Percentiles rank a stretch among this genome's conserved stretches.
Evolutionary conservation across 768 basidiomycete species (phyloP).

Genomic region (Phanerochaete carnosa): DNA sequence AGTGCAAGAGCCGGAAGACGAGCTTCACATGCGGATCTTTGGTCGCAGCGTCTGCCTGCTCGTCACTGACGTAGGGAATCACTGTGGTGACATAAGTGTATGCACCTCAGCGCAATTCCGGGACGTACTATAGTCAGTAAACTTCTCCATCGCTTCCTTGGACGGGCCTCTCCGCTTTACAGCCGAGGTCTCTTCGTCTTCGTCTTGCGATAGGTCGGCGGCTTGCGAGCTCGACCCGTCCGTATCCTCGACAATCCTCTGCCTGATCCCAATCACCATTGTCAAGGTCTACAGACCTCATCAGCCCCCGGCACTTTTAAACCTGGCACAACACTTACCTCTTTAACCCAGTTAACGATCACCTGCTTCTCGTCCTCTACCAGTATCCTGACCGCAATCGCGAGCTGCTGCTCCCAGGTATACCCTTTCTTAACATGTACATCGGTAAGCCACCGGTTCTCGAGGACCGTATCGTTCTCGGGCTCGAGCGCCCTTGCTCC

Average conservation of each 20-base stretch:
- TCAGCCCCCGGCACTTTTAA: background rate
- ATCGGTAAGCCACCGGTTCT: constrained; percentile 55
- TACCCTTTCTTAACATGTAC: constrained; percentile 84
- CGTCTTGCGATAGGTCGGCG: constrained; percentile 30
- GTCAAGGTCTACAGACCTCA: constrained; percentile 49
- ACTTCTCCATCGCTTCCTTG: constrained; percentile 63
- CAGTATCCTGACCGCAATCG: constrained; percentile 75
- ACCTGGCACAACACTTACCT: constrained; percentile 47
- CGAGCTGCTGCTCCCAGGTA: constrained; percentile 87
- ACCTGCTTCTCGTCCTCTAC: constrained; percentile 59
- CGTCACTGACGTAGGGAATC: constrained; percentile 72
- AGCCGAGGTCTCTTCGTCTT: constrained; percentile 30
- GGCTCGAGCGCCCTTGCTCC: constrained; percentile 26
- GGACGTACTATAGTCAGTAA: constrained; percentile 71
- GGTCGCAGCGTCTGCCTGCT: constrained; percentile 72
- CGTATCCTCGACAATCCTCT: constrained; percentile 58
- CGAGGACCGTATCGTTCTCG: constrained; percentile 27
- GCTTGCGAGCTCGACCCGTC: constrained; percentile 39
- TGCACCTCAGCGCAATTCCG: background rate
- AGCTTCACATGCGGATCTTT: constrained; percentile 81
- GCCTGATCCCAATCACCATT: constrained; percentile 55
- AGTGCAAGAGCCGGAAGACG: constrained; percentile 76
- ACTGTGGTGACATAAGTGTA: constrained; percentile 37
- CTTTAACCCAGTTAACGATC: constrained; percentile 76
- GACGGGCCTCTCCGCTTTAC: constrained; percentile 46